Base-by-base conservation (phyloP, 1,284 basidiomycete genomes). In the Ustanciosporium gigantosporum region DNA sequence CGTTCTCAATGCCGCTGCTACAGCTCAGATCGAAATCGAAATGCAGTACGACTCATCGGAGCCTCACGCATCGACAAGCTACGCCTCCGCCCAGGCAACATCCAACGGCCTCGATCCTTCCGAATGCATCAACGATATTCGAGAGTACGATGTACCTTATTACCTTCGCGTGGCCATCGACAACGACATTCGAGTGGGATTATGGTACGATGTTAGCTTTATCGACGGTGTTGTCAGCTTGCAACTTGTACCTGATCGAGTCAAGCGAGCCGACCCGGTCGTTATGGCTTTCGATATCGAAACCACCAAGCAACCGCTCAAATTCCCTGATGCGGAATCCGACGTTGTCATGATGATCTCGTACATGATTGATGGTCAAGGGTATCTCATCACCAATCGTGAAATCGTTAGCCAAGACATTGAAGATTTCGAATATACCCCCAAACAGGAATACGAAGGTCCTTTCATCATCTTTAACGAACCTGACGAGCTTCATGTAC, bases 341-440 rank as follows among this genome's bases (percentile, higher is more conserved):
- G 95, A 98, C 81, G 92, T 95, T 77, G 91, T 99, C 71, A 98
- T 99, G 94, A 99, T 99, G 95, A 98, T 99, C 66, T 98, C 95
- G 34, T 95, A 94, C 80, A 95, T 95, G 91, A 82, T 95, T 25
- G 91, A 95, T 76, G 91, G 91, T 0, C 90, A 97, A 78, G 95
- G 95, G 0, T 99, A 89, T 74, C 84, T 99, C 57, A 97, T 99
- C 79, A 97, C 92, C 17, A 98, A 98, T 73, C 85, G 95, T 37
- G 94, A 98, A 67, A 96, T 98, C 44, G 91, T 98, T 52, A 87
- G 88, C 55, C 92, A 98, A 76, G 91, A 98, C 77, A 97, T 99
- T 55, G 91, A 95, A 31, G 89, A 99, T 77, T 98, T 99, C 72
- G 95, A 98, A 78, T 98, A 98, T 78, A 97, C 95, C 1, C 95